Evolutionary conservation across 495 filamentous ascomycete genomes (phyloP).

Genomic region (Hamigera avellanea): DNA sequence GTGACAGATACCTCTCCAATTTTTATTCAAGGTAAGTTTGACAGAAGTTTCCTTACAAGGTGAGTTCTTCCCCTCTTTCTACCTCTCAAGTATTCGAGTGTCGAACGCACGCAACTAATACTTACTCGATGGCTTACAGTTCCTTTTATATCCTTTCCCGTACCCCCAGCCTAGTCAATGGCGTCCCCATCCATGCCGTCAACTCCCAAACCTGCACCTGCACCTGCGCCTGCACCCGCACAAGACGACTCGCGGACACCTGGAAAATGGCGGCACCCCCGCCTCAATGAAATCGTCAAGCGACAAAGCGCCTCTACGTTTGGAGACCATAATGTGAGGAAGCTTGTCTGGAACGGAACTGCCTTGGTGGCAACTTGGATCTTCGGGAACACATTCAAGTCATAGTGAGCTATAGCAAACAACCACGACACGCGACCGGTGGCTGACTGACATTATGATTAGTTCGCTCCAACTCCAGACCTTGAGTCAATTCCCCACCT

Average conservation of each 20-base stretch:
- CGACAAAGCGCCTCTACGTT: conserved; percentile 66
- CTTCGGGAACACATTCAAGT: conserved; percentile 23
- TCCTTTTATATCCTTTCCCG: background rate
- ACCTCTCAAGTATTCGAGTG: background rate
- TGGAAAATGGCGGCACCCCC: conserved; percentile 83
- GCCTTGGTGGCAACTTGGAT: conserved; percentile 39
- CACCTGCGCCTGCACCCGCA: conserved; percentile 29
- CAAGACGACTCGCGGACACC: conserved; percentile 43
- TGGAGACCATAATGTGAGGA: conserved; percentile 53
- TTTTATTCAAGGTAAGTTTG: background rate
- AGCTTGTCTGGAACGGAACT: conserved; percentile 50
- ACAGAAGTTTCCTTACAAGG: background rate
- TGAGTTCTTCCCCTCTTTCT: conserved; percentile 1
- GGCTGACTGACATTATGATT: background rate
- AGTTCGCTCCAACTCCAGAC: conserved; percentile 17
- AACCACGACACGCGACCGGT: background rate
- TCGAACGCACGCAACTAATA: no score
- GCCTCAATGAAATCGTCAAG: conserved; percentile 62
- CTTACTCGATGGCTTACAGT: no score
- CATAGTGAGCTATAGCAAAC: conserved; percentile 20
- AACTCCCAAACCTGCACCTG: conserved; percentile 48
- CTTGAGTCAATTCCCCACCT: conserved; percentile 13
- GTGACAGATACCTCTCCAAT: background rate
- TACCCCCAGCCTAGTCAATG: conserved; percentile 13
- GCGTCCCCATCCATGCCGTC: conserved; percentile 35